These are phyloP conservation scores for Trichophyton rubrum DNA, from an alignment of 2,329 filamentous ascomycete genomes.

Conservation along the genomic window DNA sequence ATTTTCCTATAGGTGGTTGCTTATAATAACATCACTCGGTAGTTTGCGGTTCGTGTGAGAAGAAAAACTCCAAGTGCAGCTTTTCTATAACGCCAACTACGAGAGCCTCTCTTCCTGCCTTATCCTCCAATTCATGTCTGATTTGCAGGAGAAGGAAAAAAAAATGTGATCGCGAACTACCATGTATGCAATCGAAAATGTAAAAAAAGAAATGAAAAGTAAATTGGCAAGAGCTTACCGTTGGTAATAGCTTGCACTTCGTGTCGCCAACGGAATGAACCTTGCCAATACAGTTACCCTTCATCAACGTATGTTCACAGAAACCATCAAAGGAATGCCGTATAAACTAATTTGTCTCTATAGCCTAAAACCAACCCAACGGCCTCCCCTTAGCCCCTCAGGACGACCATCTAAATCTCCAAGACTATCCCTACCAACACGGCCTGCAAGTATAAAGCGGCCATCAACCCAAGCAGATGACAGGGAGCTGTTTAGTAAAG, in stretches of 20 bases:
- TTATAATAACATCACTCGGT: not conserved
- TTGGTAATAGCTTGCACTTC: constrained; percentile 3
- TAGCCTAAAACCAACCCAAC: not conserved
- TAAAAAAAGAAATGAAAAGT: not conserved
- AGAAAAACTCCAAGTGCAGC: not conserved
- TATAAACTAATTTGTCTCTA: not conserved
- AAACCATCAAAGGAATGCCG: not conserved
- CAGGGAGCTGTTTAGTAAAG: too few relatives aligned
- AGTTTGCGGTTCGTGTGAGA: not conserved
- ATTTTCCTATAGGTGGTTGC: not conserved
- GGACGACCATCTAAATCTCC: not conserved
- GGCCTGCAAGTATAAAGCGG: not conserved
- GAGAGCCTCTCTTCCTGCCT: not conserved
- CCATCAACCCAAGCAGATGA: not conserved
- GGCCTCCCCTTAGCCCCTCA: not conserved
- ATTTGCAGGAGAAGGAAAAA: constrained; percentile 9
- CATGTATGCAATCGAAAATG: constrained; percentile 5
- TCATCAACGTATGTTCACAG: not conserved
- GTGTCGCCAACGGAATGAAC: not conserved
- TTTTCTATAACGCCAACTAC: not conserved
- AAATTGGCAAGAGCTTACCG: not conserved
- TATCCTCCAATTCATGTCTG: not conserved
- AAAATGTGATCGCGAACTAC: constrained; percentile 9
- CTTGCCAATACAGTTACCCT: not conserved
- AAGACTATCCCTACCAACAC: not conserved